Percentiles rank a stretch among this genome's conserved stretches.
Evolutionary conservation across 2,329 filamentous ascomycete species (phyloP).

Genomic region (Cladobotryum mycophilum): DNA sequence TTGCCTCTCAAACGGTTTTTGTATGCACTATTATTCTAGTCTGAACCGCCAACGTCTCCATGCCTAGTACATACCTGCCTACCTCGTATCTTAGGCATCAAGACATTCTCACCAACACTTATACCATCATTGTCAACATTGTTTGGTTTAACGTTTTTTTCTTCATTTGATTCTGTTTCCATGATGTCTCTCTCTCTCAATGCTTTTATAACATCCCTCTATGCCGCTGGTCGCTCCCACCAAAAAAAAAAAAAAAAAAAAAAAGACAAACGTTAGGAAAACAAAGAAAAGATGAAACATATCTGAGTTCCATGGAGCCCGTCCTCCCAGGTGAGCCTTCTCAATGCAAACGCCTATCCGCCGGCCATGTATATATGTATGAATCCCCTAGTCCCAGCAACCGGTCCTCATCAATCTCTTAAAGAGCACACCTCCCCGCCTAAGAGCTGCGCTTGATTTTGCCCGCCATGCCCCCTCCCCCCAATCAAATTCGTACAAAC

Average conservation of each 20-base stretch:
- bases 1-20: too few species aligned
- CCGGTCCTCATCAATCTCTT: constrained; percentile 4
- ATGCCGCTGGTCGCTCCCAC: constrained; percentile 9
- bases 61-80: too few species aligned
- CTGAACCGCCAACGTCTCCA: too few species aligned
- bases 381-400: constrained; percentile 5
- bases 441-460: not conserved
- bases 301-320: constrained; percentile 1
- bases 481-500: constrained; percentile 6
- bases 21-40: too few species aligned
- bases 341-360: constrained; percentile 13
- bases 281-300: constrained; percentile 1
- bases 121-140: too few species aligned
- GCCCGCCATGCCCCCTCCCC: not conserved
- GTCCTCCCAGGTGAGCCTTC: constrained; percentile 9
- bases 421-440: not conserved
- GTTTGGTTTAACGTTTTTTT: too few species aligned
- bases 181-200: constrained; percentile 11
- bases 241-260: constrained; percentile 2
- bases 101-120: too few species aligned
- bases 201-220: constrained; percentile 15
- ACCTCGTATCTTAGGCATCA: too few species aligned
- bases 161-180: too few species aligned
- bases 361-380: constrained; percentile 13
- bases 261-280: constrained; percentile 2